Percentiles rank a stretch among this genome's conserved stretches.
phyloP scores from a whole-genome alignment of 768 basidiomycete species.

The Dentipellis sp. region DNA sequence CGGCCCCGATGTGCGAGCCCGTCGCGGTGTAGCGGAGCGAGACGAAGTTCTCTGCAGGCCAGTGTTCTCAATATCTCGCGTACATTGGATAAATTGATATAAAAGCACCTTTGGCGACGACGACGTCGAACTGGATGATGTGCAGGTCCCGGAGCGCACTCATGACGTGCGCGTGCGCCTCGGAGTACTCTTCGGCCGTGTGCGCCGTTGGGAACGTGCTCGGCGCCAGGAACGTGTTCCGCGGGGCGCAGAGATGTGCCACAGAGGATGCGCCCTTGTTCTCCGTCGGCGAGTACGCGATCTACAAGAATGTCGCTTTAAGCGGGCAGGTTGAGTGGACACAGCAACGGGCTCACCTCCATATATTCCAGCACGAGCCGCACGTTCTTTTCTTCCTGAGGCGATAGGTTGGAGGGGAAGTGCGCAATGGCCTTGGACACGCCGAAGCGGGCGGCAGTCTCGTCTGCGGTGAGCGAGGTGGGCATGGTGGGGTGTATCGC shows the following conservation, averaged over 20 bases:
- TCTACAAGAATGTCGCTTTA: not conserved
- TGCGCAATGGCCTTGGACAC: constrained; percentile 5
- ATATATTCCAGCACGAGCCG: constrained; percentile 13
- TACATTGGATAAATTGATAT: not conserved
- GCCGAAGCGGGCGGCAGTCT: not conserved
- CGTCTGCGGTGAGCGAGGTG: not conserved
- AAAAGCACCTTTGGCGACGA: constrained; percentile 9
- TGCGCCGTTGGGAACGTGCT: constrained; percentile 11
- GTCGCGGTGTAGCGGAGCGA: constrained; percentile 12
- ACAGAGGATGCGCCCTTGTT: constrained; percentile 12
- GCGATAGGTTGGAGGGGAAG: constrained; percentile 9
- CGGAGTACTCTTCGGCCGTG: constrained; percentile 11
- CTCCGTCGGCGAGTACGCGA: constrained; percentile 13
- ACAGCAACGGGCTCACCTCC: constrained; percentile 3
- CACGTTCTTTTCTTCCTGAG: constrained; percentile 9
- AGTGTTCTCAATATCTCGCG: no score
- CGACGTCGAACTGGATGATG: constrained; percentile 13
- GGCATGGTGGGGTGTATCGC: not conserved
- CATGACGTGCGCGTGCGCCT: constrained; percentile 11
- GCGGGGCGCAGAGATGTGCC: constrained; percentile 5
- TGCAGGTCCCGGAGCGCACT: constrained; percentile 9
- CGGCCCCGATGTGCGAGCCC: constrained; percentile 7
- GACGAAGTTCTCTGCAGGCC: constrained; percentile 10
- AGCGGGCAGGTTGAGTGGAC: no score
- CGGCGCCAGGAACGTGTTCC: constrained; percentile 11